A percentile compares a stretch with the other conserved stretches of the same genome.
Evolutionary conservation across 1,284 basidiomycete species (phyloP).

Genomic region (Sporisorium exsertum): DNA sequence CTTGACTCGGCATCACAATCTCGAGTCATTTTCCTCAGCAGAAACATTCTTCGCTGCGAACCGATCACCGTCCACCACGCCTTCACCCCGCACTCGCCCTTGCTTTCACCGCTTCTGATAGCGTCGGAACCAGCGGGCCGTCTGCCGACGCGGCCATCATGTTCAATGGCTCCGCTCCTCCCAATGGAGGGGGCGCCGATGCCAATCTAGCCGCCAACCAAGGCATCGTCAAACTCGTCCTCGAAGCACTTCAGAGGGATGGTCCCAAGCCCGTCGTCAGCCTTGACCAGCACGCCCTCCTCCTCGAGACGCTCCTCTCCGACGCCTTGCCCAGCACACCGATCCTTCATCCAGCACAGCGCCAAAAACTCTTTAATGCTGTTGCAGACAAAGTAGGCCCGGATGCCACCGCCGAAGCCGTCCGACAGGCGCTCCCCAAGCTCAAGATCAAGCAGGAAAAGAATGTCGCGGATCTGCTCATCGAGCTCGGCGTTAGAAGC

Average conservation of each 20-base stretch:
- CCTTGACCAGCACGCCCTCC: slow-evolving; percentile 81
- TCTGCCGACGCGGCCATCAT: slow-evolving; percentile 52
- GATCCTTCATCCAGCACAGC: slow-evolving; percentile 55
- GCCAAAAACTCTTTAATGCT: slow-evolving; percentile 59
- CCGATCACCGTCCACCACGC: not conserved
- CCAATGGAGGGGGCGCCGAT: slow-evolving; percentile 35
- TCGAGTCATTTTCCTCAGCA: not conserved
- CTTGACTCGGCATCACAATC: not conserved
- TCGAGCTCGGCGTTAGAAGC: slow-evolving; percentile 57
- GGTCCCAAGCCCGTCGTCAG: slow-evolving; percentile 80
- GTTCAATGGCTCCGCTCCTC: slow-evolving; percentile 54
- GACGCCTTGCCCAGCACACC: slow-evolving; percentile 52
- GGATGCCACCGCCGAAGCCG: slow-evolving; percentile 61
- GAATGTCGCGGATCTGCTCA: slow-evolving; percentile 53
- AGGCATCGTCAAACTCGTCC: slow-evolving; percentile 74
- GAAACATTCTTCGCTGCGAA: not conserved
- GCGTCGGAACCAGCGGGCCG: slow-evolving; percentile 31
- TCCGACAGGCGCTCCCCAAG: slow-evolving; percentile 64
- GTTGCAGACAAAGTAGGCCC: slow-evolving; percentile 62
- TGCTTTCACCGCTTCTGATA: slow-evolving; percentile 72
- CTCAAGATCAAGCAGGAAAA: slow-evolving; percentile 51
- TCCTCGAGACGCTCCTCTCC: slow-evolving; percentile 72
- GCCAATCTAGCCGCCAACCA: slow-evolving; percentile 51
- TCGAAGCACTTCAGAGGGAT: slow-evolving; percentile 73
- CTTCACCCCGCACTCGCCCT: slow-evolving; percentile 1